Evolutionary conservation across 176 grass and related monocot species (phyloP).

Genomic region (Cenchrus americanus): DNA sequence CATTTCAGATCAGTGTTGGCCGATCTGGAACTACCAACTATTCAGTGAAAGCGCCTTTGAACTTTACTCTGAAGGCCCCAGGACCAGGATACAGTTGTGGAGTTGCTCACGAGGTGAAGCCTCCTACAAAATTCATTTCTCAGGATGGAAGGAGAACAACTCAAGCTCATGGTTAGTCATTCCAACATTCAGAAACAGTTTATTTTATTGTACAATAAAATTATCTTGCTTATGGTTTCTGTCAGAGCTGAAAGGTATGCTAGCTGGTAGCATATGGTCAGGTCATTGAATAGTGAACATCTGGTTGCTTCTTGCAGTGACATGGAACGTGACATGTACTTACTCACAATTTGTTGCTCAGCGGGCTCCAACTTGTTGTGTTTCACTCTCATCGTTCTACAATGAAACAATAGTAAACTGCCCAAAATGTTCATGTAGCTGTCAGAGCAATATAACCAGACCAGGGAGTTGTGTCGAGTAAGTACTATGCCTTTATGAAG

Average conservation of each 20-base stretch:
- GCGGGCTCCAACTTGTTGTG: slow-evolving; percentile 70
- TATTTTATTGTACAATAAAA: background rate
- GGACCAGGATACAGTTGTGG: slow-evolving; percentile 77
- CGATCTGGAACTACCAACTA: slow-evolving; percentile 72
- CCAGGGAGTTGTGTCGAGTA: slow-evolving; percentile 84
- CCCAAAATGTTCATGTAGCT: slow-evolving; percentile 73
- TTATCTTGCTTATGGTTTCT: background rate
- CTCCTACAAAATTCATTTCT: slow-evolving; percentile 66
- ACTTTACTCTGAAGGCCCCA: slow-evolving; percentile 62
- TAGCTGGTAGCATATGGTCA: slow-evolving; percentile 13
- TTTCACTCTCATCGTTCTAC: slow-evolving; percentile 80
- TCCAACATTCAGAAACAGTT: background rate
- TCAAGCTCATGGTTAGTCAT: slow-evolving; percentile 63
- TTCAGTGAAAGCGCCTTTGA: slow-evolving; percentile 56
- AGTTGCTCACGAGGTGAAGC: slow-evolving; percentile 47
- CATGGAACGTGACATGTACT: slow-evolving; percentile 77
- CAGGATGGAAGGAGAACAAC: slow-evolving; percentile 70
- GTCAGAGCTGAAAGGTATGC: background rate
- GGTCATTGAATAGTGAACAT: background rate
- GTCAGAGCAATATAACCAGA: slow-evolving; percentile 65
- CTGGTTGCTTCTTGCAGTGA: slow-evolving; percentile 57
- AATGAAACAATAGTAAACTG: slow-evolving; percentile 76
- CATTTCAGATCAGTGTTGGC: slow-evolving; percentile 76
- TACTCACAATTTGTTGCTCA: slow-evolving; percentile 81
- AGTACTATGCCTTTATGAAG: slow-evolving; percentile 36